A percentile compares a stretch with the other conserved stretches of the same genome.
Conservation (phyloP, 345 rosid species). For the Eucalyptus decipiens region DNA sequence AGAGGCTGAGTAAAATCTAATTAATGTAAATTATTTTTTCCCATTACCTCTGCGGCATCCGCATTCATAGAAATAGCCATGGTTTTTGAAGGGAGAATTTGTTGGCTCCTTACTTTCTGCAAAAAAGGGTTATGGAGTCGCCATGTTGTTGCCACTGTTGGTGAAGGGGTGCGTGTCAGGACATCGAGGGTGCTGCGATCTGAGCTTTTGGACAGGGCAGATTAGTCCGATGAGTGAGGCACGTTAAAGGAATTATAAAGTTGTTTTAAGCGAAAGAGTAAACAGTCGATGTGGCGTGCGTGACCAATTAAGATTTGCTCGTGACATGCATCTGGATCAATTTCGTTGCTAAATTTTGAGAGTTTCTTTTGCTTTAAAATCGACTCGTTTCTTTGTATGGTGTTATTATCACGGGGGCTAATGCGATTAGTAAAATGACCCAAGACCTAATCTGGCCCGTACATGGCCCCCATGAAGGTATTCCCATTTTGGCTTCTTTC, state of each 20-base stretch:
- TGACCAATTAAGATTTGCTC: no score
- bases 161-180: background rate
- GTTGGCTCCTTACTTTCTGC: background rate
- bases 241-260: background rate
- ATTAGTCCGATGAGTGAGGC: background rate
- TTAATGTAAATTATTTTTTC: no score
- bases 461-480: conserved; percentile 18
- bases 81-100: background rate
- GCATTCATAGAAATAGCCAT: no score
- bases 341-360: no score
- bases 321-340: no score
- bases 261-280: background rate
- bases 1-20: no score
- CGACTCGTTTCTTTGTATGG: no score
- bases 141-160: background rate
- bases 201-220: background rate
- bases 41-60: no score
- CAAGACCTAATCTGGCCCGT: background rate
- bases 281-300: background rate
- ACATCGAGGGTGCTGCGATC: no score
- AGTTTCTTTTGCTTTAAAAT: no score
- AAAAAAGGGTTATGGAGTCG: background rate
- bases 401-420: no score
- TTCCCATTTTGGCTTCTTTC: background rate
- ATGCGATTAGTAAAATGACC: no score